Evolutionary conservation across 2,329 filamentous ascomycete genomes (phyloP).

Genomic region (Fusarium siculi): DNA sequence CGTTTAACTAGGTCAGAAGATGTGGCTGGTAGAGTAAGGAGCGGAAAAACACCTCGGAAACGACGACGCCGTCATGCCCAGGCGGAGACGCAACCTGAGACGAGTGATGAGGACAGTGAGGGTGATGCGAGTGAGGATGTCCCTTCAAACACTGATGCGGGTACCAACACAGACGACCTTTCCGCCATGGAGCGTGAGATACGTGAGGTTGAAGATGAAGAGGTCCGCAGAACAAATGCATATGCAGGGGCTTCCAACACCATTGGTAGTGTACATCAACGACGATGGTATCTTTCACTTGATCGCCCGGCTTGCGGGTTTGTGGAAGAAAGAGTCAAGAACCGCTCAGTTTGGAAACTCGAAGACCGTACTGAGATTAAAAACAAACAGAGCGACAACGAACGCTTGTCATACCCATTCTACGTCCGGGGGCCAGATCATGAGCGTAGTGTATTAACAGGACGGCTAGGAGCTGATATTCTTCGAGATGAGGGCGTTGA

Average conservation of each 20-base stretch:
- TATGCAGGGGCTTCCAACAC: constrained; percentile 73
- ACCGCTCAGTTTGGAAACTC: constrained; percentile 22
- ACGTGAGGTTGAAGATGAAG: constrained; percentile 60
- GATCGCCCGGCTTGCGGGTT: constrained; percentile 71
- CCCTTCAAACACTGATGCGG: constrained; percentile 32
- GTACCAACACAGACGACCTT: constrained; percentile 7
- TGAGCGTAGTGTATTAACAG: constrained; percentile 75
- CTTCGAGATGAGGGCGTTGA: constrained; percentile 69
- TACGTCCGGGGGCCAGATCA: constrained; percentile 68
- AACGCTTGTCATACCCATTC: constrained; percentile 64
- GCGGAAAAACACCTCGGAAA: constrained; percentile 10
- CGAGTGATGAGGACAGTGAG: constrained; percentile 36
- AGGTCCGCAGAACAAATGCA: constrained; percentile 69
- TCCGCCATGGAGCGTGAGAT: constrained; percentile 55
- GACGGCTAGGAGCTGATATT: constrained; percentile 67
- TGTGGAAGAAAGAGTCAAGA: constrained; percentile 46
- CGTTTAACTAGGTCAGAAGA: constrained; percentile 62
- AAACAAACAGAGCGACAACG: not conserved
- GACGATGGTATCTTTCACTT: constrained; percentile 73
- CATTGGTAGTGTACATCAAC: constrained; percentile 74
- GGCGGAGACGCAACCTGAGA: constrained; percentile 34
- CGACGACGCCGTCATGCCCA: constrained; percentile 14
- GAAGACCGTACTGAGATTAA: not conserved
- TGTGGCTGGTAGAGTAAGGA: constrained; percentile 45
- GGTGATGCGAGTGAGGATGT: constrained; percentile 27